phyloP scores from a whole-genome alignment of 2,329 filamentous ascomycete genomes.

The Cordyceps tenuipes region DNA sequence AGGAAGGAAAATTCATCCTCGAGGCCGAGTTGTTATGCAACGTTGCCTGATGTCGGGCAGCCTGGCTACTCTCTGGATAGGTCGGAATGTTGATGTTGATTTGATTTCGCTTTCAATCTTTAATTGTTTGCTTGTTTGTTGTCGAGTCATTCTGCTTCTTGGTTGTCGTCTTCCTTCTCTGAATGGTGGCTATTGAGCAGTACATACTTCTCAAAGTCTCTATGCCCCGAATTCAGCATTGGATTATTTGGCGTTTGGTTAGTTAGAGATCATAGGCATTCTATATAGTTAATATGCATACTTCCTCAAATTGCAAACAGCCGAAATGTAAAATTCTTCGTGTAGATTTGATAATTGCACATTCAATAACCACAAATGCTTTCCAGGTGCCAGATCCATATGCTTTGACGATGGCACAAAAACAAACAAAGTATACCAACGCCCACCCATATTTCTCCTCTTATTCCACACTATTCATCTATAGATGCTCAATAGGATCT shows the following conservation, averaged over 20 bases:
- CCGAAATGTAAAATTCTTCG: not conserved
- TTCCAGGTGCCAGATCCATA: not conserved
- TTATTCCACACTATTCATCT: not conserved
- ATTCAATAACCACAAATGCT: not conserved
- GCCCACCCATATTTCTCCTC: not conserved
- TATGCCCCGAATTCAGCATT: not conserved
- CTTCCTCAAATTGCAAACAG: not conserved
- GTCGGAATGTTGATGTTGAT: not conserved
- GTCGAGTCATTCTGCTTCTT: not conserved
- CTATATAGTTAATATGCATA: not conserved
- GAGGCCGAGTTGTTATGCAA: constrained; percentile 84
- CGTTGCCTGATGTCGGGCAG: constrained; percentile 44
- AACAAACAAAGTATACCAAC: not conserved
- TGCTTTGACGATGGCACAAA: not conserved
- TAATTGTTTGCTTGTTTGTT: not conserved
- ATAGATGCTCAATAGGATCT: constrained; percentile 69
- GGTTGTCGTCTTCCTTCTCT: not conserved
- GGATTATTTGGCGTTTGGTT: not conserved
- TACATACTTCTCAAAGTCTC: not conserved
- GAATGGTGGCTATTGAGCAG: not conserved
- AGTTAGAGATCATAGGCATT: not conserved
- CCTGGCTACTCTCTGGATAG: not conserved
- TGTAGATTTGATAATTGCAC: not conserved
- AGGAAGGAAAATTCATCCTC: constrained; percentile 96
- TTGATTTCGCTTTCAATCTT: not conserved